Percentiles rank a stretch among this genome's conserved stretches.
Conservation (phyloP, 768 basidiomycete genomes). For the Clitopilus passeckerianus region DNA sequence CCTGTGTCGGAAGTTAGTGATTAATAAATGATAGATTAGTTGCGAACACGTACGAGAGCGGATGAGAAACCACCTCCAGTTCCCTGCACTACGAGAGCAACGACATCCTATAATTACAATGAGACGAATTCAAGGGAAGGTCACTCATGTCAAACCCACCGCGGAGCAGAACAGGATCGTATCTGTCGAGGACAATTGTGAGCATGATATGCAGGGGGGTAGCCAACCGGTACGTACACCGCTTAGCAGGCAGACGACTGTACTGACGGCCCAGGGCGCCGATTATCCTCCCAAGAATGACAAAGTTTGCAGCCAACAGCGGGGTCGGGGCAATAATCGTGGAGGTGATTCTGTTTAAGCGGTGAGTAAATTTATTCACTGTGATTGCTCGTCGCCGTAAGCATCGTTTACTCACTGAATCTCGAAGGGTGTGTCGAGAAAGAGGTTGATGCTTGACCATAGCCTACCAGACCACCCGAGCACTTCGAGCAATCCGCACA, state of each 20-base stretch:
- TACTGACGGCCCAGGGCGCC: constrained; percentile 37
- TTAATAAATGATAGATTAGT: background rate
- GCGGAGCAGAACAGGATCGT: constrained; percentile 32
- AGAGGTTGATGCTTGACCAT: constrained; percentile 34
- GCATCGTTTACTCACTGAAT: constrained; percentile 22
- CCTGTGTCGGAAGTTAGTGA: constrained; percentile 9
- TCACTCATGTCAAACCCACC: constrained; percentile 11
- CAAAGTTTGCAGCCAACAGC: constrained; percentile 51
- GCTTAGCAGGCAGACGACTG: constrained; percentile 31
- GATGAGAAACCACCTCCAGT: constrained; percentile 56
- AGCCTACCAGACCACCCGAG: constrained; percentile 52
- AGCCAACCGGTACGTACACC: background rate
- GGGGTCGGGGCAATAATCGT: constrained; percentile 55
- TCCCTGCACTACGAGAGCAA: constrained; percentile 59
- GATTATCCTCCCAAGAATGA: constrained; percentile 47
- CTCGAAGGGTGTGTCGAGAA: constrained; percentile 23
- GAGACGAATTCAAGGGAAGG: background rate
- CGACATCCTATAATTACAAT: constrained; percentile 34
- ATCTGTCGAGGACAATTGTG: constrained; percentile 18
- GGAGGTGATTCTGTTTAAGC: constrained; percentile 25
- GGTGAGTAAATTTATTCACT: too few relatives aligned
- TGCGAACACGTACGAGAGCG: constrained; percentile 7
- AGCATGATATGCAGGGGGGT: constrained; percentile 3
- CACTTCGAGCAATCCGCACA: constrained; percentile 45
- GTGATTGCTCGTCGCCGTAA: too few relatives aligned